phyloP scores from a whole-genome alignment of 768 basidiomycete genomes.

The Hortiboletus flavorubellus region DNA sequence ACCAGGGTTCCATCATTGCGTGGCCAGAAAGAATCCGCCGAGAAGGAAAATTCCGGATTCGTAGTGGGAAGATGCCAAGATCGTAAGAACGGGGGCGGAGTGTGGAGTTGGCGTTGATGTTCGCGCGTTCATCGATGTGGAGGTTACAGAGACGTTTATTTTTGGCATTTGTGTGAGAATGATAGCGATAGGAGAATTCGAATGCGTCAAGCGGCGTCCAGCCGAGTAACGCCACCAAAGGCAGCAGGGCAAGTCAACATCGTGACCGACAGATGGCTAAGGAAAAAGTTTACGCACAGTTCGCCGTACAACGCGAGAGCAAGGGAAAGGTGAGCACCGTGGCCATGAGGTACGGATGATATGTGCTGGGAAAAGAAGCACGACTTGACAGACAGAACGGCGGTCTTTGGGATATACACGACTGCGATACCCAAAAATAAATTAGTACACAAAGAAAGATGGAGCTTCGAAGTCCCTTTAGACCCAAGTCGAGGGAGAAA shows the following conservation, averaged over 20 bases:
- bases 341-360: constrained; percentile 47
- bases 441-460: constrained; percentile 2
- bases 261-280: neutral
- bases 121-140: constrained; percentile 20
- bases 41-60: constrained; percentile 28
- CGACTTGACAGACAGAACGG: constrained; percentile 58
- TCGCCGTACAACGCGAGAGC: constrained; percentile 64
- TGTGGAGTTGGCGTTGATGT: constrained; percentile 16
- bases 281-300: constrained; percentile 42
- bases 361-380: constrained; percentile 48
- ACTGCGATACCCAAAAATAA: constrained; percentile 38
- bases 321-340: constrained; percentile 57
- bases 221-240: constrained; percentile 8
- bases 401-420: constrained; percentile 58
- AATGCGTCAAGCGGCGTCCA: constrained; percentile 10
- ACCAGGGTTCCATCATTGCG: constrained; percentile 6
- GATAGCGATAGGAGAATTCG: constrained; percentile 4
- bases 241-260: constrained; percentile 5
- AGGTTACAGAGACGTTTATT: constrained; percentile 13
- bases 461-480: neutral
- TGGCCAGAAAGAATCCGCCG: constrained; percentile 10
- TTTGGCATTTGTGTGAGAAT: constrained; percentile 16
- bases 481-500: constrained; percentile 1
- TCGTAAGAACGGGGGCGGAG: constrained; percentile 9
- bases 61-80: constrained; percentile 9